phyloP scores from a whole-genome alignment of 2,329 filamentous ascomycete genomes.

The Scedosporium minutisporum region DNA sequence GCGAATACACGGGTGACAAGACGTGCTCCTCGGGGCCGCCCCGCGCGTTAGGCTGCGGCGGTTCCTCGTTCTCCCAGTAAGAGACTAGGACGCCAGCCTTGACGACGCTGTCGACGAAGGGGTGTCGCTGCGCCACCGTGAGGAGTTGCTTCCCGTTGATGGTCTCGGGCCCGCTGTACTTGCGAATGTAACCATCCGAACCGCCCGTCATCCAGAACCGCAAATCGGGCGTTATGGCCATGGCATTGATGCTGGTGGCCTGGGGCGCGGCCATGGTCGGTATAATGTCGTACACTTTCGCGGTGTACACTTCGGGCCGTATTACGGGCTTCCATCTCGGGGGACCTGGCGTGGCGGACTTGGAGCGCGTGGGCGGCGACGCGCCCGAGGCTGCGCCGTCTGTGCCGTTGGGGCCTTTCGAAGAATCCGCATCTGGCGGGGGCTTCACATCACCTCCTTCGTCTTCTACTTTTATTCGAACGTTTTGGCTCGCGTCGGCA shows the following conservation, averaged over 20 bases:
- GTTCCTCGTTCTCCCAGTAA: constrained; percentile 98
- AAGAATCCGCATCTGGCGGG: constrained; percentile 4
- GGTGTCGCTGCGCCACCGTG: constrained; percentile 90
- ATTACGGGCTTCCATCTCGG: constrained; percentile 8
- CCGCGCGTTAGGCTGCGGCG: constrained; percentile 24
- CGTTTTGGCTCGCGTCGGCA: constrained; percentile 17
- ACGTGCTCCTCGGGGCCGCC: constrained; percentile 47
- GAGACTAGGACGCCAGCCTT: constrained; percentile 91
- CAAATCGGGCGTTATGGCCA: constrained; percentile 87
- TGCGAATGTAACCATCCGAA: constrained; percentile 89
- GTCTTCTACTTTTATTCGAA: constrained; percentile 10
- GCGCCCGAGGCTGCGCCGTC: not conserved
- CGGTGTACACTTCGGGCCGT: constrained; percentile 64
- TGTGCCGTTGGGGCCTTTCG: not conserved
- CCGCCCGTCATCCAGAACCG: constrained; percentile 92
- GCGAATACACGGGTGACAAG: constrained; percentile 86
- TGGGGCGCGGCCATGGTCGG: constrained; percentile 95
- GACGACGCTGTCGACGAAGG: constrained; percentile 93
- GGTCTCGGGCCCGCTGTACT: constrained; percentile 91
- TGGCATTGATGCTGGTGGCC: constrained; percentile 87
- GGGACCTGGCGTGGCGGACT: constrained; percentile 1
- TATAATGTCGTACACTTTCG: constrained; percentile 82
- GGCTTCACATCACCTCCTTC: too few species aligned
- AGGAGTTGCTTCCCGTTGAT: constrained; percentile 90
- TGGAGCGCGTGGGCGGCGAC: constrained; percentile 10